A percentile compares a stretch with the other conserved stretches of the same genome.
Conservation (phyloP, 495 filamentous ascomycete species). For the Daldinia caldariorum region DNA sequence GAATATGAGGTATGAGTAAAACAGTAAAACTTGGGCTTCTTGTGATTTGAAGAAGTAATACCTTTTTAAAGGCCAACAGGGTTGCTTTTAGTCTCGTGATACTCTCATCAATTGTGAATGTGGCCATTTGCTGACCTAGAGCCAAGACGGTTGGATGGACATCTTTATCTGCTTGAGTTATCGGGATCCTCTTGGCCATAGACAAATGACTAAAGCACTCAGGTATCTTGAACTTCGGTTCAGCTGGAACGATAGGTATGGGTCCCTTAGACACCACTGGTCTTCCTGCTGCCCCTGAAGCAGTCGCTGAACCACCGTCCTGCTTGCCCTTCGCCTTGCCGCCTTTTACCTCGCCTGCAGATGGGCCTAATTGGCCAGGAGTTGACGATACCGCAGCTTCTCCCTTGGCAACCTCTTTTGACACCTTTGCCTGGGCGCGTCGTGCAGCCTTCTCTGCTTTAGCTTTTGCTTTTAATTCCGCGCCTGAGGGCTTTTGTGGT, state of each 20-base stretch:
- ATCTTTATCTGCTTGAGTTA: slow-evolving; percentile 83
- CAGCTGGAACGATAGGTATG: slow-evolving; percentile 60
- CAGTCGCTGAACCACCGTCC: slow-evolving; percentile 48
- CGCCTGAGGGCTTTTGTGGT: slow-evolving; percentile 63
- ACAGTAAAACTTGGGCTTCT: neutral
- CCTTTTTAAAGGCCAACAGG: slow-evolving; percentile 86
- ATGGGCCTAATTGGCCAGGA: slow-evolving; percentile 41
- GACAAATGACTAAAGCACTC: slow-evolving; percentile 88
- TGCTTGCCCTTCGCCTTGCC: slow-evolving; percentile 62
- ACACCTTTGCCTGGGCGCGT: slow-evolving; percentile 69
- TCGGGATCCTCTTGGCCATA: slow-evolving; percentile 75
- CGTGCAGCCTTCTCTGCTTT: slow-evolving; percentile 83
- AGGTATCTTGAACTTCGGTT: slow-evolving; percentile 72
- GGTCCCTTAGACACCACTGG: slow-evolving; percentile 43
- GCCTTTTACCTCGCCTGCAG: slow-evolving; percentile 51
- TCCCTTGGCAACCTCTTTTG: slow-evolving; percentile 52
- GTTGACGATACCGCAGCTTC: slow-evolving; percentile 40
- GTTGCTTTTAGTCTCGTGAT: slow-evolving; percentile 89
- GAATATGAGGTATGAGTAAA: neutral
- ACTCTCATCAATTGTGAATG: slow-evolving; percentile 88
- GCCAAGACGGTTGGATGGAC: slow-evolving; percentile 89
- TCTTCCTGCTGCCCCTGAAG: slow-evolving; percentile 47
- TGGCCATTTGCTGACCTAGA: slow-evolving; percentile 88
- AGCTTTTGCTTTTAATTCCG: slow-evolving; percentile 78
- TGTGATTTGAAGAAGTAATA: slow-evolving; percentile 51